Evolutionary conservation across 2,329 filamentous ascomycete genomes (phyloP).

Genomic region (Myriosclerotinia duriaeana): DNA sequence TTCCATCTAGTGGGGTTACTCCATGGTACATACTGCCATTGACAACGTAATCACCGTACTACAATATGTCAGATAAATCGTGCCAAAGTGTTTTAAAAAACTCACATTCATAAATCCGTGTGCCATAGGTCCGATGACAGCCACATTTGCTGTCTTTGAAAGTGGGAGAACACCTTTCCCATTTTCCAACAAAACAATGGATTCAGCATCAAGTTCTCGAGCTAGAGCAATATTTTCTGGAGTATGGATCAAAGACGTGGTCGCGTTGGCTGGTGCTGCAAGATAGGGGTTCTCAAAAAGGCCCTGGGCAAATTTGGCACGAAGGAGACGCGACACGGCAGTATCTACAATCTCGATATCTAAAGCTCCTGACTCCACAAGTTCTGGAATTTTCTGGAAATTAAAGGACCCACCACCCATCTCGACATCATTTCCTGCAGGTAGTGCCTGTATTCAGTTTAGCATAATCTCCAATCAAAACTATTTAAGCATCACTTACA

Average conservation of each 20-base stretch:
- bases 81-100: slow-evolving; percentile 27
- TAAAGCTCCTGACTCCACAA: slow-evolving; percentile 62
- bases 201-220: slow-evolving; percentile 74
- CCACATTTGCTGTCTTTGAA: slow-evolving; percentile 64
- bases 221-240: slow-evolving; percentile 68
- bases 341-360: slow-evolving; percentile 59
- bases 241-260: slow-evolving; percentile 61
- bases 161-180: slow-evolving; percentile 62
- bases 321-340: slow-evolving; percentile 64
- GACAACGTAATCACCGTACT: slow-evolving; percentile 74
- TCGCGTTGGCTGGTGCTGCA: slow-evolving; percentile 55
- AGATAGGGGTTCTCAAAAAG: slow-evolving; percentile 70
- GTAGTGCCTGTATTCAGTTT: slow-evolving; percentile 49
- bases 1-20: slow-evolving; percentile 68
- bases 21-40: slow-evolving; percentile 59
- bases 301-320: slow-evolving; percentile 67
- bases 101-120: slow-evolving; percentile 67
- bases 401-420: slow-evolving; percentile 77
- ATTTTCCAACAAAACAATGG: slow-evolving; percentile 81
- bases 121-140: slow-evolving; percentile 74
- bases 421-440: slow-evolving; percentile 70
- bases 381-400: slow-evolving; percentile 63
- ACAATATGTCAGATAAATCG: slow-evolving; percentile 16
- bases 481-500: slow-evolving; percentile 39
- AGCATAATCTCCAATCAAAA: background rate